Evolutionary conservation across 2,329 filamentous ascomycete genomes (phyloP).

Genomic region (Grosmannia serpens): DNA sequence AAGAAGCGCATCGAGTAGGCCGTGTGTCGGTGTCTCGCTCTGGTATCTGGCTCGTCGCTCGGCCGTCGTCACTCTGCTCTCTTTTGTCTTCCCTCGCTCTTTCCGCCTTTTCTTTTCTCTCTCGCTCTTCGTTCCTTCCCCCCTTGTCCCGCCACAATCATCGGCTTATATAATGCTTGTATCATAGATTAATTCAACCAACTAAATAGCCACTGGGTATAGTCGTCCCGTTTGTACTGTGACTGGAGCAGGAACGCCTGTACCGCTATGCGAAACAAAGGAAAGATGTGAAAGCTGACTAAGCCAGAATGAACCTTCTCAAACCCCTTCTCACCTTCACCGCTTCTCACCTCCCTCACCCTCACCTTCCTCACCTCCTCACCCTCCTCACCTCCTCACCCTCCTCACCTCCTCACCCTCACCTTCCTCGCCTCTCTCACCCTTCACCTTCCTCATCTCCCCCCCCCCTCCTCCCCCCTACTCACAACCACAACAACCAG

Average conservation of each 20-base stretch:
- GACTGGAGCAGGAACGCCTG: not conserved
- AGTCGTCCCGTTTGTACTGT: not conserved
- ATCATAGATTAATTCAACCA: not conserved
- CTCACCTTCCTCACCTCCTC: too few species aligned
- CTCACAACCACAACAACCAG: constrained; percentile 69
- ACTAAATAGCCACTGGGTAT: not conserved
- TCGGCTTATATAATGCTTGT: not conserved
- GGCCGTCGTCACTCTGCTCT: not conserved
- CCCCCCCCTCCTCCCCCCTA: too few species aligned
- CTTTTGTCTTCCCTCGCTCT: not conserved
- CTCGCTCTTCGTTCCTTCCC: not conserved
- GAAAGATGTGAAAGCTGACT: not conserved
- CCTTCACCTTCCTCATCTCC: too few species aligned
- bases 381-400: too few species aligned
- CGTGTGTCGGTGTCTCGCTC: not conserved
- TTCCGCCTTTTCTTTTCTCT: not conserved
- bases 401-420: too few species aligned
- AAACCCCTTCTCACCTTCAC: too few species aligned
- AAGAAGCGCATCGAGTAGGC: constrained; percentile 90
- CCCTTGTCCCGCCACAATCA: not conserved
- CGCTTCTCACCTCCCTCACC: too few species aligned
- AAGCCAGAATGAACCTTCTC: too few species aligned
- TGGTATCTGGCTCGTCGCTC: too few species aligned
- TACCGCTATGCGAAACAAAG: not conserved
- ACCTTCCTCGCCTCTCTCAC: too few species aligned